A percentile compares a stretch with the other conserved stretches of the same genome.
Conservation (phyloP, 257 asterid genomes). For the Solanum chmielewskii region DNA sequence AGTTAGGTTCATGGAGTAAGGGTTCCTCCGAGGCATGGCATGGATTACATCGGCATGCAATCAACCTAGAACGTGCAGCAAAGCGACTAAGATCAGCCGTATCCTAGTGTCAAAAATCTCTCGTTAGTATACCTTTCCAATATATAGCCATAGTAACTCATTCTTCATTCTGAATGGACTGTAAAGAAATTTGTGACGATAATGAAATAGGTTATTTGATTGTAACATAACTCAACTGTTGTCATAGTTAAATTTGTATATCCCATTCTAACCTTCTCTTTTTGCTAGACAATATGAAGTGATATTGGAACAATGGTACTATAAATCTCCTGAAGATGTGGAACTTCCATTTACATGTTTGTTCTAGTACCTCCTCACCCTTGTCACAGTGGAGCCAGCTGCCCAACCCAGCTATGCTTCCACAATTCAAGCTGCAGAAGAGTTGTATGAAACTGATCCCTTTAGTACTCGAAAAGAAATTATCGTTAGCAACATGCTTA, state of each 20-base stretch:
- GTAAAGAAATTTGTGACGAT: neutral
- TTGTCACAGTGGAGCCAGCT: neutral
- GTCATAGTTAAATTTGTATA: neutral
- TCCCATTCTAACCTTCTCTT: neutral
- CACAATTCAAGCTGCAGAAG: neutral
- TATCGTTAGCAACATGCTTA: neutral
- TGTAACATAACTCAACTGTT: neutral
- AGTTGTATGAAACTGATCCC: neutral
- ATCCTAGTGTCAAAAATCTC: neutral
- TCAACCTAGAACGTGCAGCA: conserved; percentile 41
- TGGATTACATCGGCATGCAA: conserved; percentile 44
- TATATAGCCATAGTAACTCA: neutral
- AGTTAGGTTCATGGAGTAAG: conserved; percentile 15
- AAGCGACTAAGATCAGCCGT: conserved; percentile 41
- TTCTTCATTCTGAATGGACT: neutral
- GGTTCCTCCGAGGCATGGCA: conserved; percentile 47
- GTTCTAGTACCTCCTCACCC: neutral
- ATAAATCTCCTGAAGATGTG: neutral
- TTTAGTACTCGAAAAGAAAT: neutral
- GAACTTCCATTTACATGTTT: neutral
- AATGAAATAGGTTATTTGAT: neutral
- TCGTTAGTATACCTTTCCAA: neutral
- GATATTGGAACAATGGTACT: neutral
- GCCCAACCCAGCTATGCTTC: neutral
- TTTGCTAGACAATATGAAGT: neutral